These are phyloP conservation scores for Zygosaccharomyces pseudorouxii DNA, from an alignment of 805 yeast species.

Conservation along the genomic window DNA sequence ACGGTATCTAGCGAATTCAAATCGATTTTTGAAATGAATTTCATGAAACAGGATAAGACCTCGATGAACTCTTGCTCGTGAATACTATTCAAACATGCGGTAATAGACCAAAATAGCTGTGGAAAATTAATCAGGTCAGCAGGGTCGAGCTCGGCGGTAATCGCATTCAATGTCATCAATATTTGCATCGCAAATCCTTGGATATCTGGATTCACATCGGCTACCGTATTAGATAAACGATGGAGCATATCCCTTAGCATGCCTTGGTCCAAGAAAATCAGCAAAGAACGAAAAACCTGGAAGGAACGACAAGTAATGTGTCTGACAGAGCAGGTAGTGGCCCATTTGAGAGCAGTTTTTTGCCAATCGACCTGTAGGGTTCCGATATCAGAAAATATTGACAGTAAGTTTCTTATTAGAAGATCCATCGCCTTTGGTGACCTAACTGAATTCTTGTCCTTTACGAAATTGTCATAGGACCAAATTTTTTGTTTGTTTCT, in stretches of 20 bases:
- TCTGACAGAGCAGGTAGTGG: constrained; percentile 94
- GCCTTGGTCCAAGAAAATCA: constrained; percentile 74
- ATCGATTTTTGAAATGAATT: constrained; percentile 82
- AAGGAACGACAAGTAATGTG: constrained; percentile 96
- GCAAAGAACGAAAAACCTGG: constrained; percentile 80
- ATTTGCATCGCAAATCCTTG: constrained; percentile 98
- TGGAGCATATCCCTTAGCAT: constrained; percentile 94
- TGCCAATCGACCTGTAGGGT: constrained; percentile 80
- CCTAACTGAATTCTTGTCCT: constrained; percentile 71
- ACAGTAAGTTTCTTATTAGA: constrained; percentile 58
- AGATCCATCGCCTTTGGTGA: constrained; percentile 84
- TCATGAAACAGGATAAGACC: constrained; percentile 72
- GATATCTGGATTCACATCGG: constrained; percentile 83
- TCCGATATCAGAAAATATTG: constrained; percentile 49
- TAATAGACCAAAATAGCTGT: constrained; percentile 91
- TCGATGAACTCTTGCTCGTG: constrained; percentile 94
- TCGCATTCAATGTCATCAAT: constrained; percentile 89
- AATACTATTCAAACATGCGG: constrained; percentile 83
- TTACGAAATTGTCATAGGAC: constrained; percentile 81
- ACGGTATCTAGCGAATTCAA: constrained; percentile 81
- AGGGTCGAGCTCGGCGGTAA: constrained; percentile 78
- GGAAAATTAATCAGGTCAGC: constrained; percentile 81
- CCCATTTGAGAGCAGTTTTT: constrained; percentile 79
- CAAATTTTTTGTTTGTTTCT: constrained; percentile 55
- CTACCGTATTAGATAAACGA: constrained; percentile 84